Conservation (phyloP, 2,329 filamentous ascomycete species). For the Aspergillus viridinutans region DNA sequence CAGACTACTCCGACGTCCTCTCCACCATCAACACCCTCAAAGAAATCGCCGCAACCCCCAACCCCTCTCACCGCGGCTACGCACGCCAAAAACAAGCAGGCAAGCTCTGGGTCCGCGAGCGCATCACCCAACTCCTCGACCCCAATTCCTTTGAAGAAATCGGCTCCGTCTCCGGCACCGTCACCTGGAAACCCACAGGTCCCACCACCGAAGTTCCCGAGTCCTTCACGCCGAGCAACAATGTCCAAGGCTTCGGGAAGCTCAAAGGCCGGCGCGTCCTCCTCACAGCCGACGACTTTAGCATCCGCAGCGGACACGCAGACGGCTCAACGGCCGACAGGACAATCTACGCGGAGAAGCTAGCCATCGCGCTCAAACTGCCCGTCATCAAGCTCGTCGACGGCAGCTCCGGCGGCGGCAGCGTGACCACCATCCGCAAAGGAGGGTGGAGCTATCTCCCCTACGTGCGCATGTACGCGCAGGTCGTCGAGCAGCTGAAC, state of each 20-base stretch:
- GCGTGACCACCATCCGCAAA: slow-evolving; percentile 55
- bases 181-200: slow-evolving; percentile 51
- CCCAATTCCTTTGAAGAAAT: slow-evolving; percentile 55
- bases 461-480: slow-evolving; percentile 50
- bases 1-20: slow-evolving; percentile 60
- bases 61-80: slow-evolving; percentile 54
- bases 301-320: slow-evolving; percentile 59
- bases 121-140: slow-evolving; percentile 57
- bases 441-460: slow-evolving; percentile 59
- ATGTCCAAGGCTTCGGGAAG: slow-evolving; percentile 57
- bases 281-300: slow-evolving; percentile 63
- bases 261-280: slow-evolving; percentile 53
- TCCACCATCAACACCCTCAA: slow-evolving; percentile 52
- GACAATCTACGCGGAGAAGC: slow-evolving; percentile 60
- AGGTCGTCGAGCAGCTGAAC: slow-evolving; percentile 57
- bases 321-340: slow-evolving; percentile 57
- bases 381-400: slow-evolving; percentile 63
- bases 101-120: slow-evolving; percentile 62
- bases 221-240: slow-evolving; percentile 57
- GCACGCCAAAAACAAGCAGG: slow-evolving; percentile 60
- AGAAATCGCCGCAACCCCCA: slow-evolving; percentile 52
- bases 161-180: slow-evolving; percentile 57
- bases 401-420: slow-evolving; percentile 60
- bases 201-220: slow-evolving; percentile 39
- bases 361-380: slow-evolving; percentile 53